Conservation (phyloP, 768 basidiomycete species). For the Terana coerulea region DNA sequence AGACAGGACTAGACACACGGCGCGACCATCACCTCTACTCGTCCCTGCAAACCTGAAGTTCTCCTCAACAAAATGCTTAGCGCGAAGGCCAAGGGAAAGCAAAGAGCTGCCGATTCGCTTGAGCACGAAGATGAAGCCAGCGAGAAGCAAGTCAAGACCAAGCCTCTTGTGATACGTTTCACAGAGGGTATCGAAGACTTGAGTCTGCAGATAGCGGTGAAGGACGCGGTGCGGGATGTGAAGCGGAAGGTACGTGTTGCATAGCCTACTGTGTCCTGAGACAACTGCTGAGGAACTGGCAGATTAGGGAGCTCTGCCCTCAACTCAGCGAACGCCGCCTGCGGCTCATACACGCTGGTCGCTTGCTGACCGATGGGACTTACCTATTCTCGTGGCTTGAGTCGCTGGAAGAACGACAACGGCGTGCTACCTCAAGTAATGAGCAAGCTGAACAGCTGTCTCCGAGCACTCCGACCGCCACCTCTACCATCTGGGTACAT, state of each 20-base stretch:
- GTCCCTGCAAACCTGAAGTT: too few relatives aligned
- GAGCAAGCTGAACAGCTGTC: constrained; percentile 41
- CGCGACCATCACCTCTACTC: background rate
- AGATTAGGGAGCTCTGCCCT: constrained; percentile 72
- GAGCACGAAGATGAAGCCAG: constrained; percentile 14
- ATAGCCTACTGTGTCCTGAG: background rate
- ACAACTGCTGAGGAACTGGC: constrained; percentile 9
- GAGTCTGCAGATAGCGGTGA: constrained; percentile 53
- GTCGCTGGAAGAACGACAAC: constrained; percentile 58
- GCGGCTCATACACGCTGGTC: constrained; percentile 85
- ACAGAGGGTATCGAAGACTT: constrained; percentile 81
- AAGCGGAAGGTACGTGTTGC: constrained; percentile 59
- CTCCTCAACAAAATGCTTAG: constrained; percentile 56
- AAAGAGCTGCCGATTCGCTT: constrained; percentile 50
- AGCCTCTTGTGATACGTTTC: constrained; percentile 78
- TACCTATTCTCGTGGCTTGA: constrained; percentile 65
- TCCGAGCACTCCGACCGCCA: constrained; percentile 27
- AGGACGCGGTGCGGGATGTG: constrained; percentile 72
- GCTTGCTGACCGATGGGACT: constrained; percentile 79
- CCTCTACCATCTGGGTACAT: constrained; percentile 71
- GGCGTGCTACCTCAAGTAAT: constrained; percentile 33
- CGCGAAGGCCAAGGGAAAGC: constrained; percentile 85
- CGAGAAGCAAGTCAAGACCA: constrained; percentile 19
- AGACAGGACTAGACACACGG: too few relatives aligned
- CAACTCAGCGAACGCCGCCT: constrained; percentile 64